Base-by-base conservation (phyloP, 805 yeast genomes). In the Candida patagonica region DNA sequence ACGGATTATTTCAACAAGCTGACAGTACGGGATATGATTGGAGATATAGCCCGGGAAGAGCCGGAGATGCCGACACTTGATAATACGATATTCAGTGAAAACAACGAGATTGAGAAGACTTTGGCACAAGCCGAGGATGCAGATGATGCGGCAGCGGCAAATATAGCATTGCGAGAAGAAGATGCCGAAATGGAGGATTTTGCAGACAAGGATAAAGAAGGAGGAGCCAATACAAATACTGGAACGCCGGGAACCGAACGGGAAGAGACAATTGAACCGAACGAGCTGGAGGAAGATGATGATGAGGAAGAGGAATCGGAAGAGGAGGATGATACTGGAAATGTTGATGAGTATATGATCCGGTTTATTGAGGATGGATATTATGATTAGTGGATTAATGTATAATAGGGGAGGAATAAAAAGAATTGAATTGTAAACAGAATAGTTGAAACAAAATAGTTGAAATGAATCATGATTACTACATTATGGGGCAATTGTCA, bases 321-420 rank as follows among this genome's bases (percentile, higher is more conserved):
- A 37, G 80, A 71, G 3, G 85, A 76, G 34, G 82, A 74, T 17
- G 67, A 53, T 3, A 53, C 66, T 36, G 78, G 78, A 25, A 96
- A 87, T 58, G 75, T 89, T 39, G 99, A 92, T 57, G 97, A 92
- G 67, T 94, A 88, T 64, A 92, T 92, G 99, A 76, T 92, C 46
- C 68, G 88, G 44, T 84, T 74, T 56, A 84, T 92, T 43, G 94
- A 94, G 44, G 79, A 78, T 39, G 96, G 96, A 0, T 73, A 67
- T 55, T 83, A 78, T 55, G 72, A 63, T 50, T 4, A 29, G 13
- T n/a, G 13, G 29, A 12, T 26, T n/a, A 26, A 5, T n/a, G n/a
- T n/a, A n/a, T 26, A 15, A 26, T 15, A 15, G 29, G 12, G 29
- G 13, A 26, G 13, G n/a, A n/a, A n/a, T n/a, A 3, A 26, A 6